Evolutionary conservation across 1,284 basidiomycete species (phyloP), one percentile per base, ranked within the genome.

Genomic region (Sporisorium iseilematis-ciliati): DNA sequence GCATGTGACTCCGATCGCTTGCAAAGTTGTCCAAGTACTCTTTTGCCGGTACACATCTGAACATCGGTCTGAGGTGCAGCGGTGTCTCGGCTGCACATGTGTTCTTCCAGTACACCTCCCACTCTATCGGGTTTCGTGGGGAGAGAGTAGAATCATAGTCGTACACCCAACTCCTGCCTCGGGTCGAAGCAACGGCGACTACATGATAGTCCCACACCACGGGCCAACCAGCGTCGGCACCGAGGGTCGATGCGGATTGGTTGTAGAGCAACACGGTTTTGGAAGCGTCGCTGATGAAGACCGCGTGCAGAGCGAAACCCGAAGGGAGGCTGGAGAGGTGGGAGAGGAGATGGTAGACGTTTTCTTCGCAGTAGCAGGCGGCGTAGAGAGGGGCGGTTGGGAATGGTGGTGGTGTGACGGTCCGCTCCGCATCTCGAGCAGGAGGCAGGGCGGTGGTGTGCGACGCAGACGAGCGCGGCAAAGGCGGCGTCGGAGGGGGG

Each of bases 121-220:
- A 52, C 11, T 38, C 48, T 5, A 75, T 48, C 12, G 46, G 29
- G 5, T 21, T 33, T 0, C 35, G 20, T 3, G 42, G 0, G 23
- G 58, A 48, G 3, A 79, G 64, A 1, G 20, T 38, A 0, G 79
- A 76, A 38, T 81, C 79, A 1, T 23, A 26, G 33, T 81, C 79
- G 57, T 81, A 81, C 11, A 81, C 51, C 79, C 79, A 81, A n/a
- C 60, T 65, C 21, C 16, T 40, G 7, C 25, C 48, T 0, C 4
- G 59, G 41, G 69, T 77, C 6, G 64, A 5, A 29, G 29, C 74
- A 2, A 61, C 21, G 1, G 66, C 62, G 4, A 81, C 51, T 31
- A 81, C 79, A 45, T 81, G 79, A 26, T 82, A 82, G 46, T 82
- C 80, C 80, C 80, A 82, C 0, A 82, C 55, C 14, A 82, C 80